Conservation (phyloP, 768 basidiomycete species). For the Terana coerulea region DNA sequence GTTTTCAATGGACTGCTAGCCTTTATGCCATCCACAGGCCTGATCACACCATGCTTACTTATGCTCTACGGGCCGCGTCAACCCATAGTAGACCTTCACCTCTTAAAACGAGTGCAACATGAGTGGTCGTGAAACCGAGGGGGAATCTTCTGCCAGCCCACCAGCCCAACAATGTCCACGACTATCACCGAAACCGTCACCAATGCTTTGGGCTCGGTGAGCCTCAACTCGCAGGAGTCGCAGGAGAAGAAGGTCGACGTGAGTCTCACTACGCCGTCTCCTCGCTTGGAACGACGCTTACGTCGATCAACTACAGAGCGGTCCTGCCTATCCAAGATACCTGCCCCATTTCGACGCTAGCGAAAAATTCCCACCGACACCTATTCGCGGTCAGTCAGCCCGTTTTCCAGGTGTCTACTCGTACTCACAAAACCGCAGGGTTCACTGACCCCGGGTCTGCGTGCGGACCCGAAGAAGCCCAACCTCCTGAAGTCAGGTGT, state of each 20-base stretch:
- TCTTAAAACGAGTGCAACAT: too few species aligned
- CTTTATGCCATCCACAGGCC: too few species aligned
- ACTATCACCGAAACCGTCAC: slow-evolving; percentile 6
- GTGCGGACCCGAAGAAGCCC: slow-evolving; percentile 49
- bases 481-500: slow-evolving; percentile 42
- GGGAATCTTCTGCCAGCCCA: too few species aligned
- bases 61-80: too few species aligned
- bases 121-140: too few species aligned
- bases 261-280: neutral
- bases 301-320: slow-evolving; percentile 24
- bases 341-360: slow-evolving; percentile 40
- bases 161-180: slow-evolving; percentile 1
- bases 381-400: slow-evolving; percentile 38
- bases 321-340: slow-evolving; percentile 47
- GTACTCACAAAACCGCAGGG: slow-evolving; percentile 25
- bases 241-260: slow-evolving; percentile 8
- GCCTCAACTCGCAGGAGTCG: neutral
- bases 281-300: neutral
- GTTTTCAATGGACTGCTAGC: too few species aligned
- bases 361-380: slow-evolving; percentile 48
- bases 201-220: slow-evolving; percentile 1
- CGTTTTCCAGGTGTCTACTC: neutral
- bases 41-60: too few species aligned
- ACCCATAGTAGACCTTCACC: too few species aligned
- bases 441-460: slow-evolving; percentile 40